Conservation (phyloP, 169 alveolate species). For the Eimeria tenella region DNA sequence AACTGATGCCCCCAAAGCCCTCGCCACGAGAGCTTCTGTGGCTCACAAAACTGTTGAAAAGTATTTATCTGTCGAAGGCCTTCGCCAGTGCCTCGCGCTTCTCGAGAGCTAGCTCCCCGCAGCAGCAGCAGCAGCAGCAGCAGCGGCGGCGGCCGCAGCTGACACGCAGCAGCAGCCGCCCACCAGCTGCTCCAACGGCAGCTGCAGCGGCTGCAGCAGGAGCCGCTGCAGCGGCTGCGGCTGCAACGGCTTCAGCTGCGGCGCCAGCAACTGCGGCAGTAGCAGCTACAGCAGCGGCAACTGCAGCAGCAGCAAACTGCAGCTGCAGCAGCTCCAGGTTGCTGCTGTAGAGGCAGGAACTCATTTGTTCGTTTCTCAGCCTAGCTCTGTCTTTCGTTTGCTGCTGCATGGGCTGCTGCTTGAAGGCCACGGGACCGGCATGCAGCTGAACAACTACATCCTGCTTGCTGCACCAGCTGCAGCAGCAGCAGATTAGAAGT, state of each 20-base stretch:
- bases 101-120: slow-evolving; percentile 12
- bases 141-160: background rate
- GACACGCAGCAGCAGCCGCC: no score
- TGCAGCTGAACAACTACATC: background rate
- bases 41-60: slow-evolving; percentile 67
- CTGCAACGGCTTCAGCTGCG: no score
- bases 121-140: background rate
- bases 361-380: no score
- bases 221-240: no score
- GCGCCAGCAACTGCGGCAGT: background rate
- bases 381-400: background rate
- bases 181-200: background rate
- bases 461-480: background rate
- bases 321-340: no score
- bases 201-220: background rate
- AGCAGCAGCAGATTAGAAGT: background rate
- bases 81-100: slow-evolving; percentile 55
- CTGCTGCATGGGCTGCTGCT: background rate
- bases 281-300: background rate
- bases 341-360: no score
- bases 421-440: background rate
- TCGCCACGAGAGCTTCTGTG: slow-evolving; percentile 53
- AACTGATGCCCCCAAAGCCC: slow-evolving; percentile 40
- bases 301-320: background rate
- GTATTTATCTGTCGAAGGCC: slow-evolving; percentile 59